Evolutionary conservation across 23 red algal species (phyloP).

Genomic region (Pyropia haitanensis): DNA sequence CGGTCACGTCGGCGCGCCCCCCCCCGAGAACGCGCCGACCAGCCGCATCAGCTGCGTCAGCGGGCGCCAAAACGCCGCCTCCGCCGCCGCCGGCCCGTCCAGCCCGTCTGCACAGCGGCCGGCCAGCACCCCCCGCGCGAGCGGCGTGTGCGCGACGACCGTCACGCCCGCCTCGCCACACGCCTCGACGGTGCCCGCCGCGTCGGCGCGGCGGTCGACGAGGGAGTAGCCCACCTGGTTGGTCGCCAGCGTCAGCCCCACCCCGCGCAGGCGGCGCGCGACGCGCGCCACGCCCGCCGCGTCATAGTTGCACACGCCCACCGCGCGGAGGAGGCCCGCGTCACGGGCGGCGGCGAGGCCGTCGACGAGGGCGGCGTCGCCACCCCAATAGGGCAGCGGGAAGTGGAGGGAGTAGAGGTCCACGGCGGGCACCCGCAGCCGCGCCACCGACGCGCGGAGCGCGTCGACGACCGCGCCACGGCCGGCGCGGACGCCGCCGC

Average conservation of each 20-base stretch:
- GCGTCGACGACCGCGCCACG: constrained; percentile 14
- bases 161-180: constrained; percentile 4
- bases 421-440: background rate
- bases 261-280: background rate
- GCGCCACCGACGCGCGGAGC: constrained; percentile 12
- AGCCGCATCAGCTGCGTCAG: constrained; percentile 6
- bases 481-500: constrained; percentile 8
- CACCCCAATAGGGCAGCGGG: background rate
- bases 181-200: constrained; percentile 3
- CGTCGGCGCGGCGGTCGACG: constrained; percentile 18
- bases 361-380: constrained; percentile 15
- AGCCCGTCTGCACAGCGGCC: constrained; percentile 15
- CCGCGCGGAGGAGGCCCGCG: constrained; percentile 14
- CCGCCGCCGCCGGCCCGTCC: background rate
- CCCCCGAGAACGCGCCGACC: background rate
- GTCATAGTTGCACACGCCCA: constrained; percentile 40
- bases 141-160: constrained; percentile 36
- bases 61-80: background rate
- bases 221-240: constrained; percentile 40
- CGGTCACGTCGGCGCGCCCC: background rate
- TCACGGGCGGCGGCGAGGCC: constrained; percentile 22
- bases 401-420: constrained; percentile 30
- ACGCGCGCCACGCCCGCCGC: background rate
- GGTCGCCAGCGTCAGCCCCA: constrained; percentile 12
- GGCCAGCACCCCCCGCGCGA: constrained; percentile 44